Conservation (phyloP, 1,139 yeast genomes). For the Zygotorulaspora mrakii region DNA sequence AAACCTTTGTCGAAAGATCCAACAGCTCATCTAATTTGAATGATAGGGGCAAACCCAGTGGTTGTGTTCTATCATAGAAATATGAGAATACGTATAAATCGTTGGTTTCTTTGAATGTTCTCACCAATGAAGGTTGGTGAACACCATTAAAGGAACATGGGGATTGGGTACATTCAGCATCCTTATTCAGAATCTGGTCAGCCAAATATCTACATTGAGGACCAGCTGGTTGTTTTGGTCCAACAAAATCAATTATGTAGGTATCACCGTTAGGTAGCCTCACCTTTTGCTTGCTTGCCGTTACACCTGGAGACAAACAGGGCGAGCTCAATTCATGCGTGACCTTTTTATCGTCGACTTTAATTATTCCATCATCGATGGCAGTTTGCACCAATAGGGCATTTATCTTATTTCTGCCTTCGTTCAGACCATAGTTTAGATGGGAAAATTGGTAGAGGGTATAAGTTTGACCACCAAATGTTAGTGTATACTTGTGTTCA, state of each 20-base stretch:
- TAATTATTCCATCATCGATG: constrained; percentile 41
- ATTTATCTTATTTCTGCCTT: constrained; percentile 84
- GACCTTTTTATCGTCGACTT: constrained; percentile 41
- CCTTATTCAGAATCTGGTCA: constrained; percentile 79
- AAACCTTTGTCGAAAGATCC: constrained; percentile 78
- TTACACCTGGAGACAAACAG: constrained; percentile 76
- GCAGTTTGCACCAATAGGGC: constrained; percentile 51
- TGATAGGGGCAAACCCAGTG: constrained; percentile 89
- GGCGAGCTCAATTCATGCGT: constrained; percentile 61
- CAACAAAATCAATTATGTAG: constrained; percentile 67
- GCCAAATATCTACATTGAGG: constrained; percentile 83
- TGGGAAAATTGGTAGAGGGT: constrained; percentile 92
- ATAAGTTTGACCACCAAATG: constrained; percentile 78
- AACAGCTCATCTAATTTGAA: constrained; percentile 81
- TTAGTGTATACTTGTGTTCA: constrained; percentile 77
- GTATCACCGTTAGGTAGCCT: constrained; percentile 47
- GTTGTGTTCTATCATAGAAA: constrained; percentile 90
- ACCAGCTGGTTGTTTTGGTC: constrained; percentile 59
- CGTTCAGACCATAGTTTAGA: constrained; percentile 91
- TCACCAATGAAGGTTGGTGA: constrained; percentile 86
- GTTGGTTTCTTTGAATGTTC: constrained; percentile 61
- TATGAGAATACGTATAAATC: constrained; percentile 89
- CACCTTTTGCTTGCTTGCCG: constrained; percentile 54
- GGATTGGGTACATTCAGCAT: constrained; percentile 60
- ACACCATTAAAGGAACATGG: constrained; percentile 97